phyloP scores from a whole-genome alignment of 495 filamentous ascomycete genomes.

The Ramalina intermedia region DNA sequence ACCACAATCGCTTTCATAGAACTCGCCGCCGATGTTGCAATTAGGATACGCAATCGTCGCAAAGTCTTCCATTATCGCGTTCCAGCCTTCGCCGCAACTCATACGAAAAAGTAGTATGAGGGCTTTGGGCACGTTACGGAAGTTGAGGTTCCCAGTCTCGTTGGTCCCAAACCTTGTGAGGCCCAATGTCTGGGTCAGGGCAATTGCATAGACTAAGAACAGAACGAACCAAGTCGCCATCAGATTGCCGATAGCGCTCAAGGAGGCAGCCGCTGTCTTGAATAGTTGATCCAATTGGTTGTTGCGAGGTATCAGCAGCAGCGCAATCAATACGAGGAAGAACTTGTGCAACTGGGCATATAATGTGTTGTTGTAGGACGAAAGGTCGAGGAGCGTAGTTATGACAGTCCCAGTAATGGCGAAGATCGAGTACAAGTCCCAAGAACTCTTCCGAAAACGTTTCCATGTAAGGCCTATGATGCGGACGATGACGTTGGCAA shows the following conservation, averaged over 20 bases:
- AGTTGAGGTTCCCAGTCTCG: slow-evolving; percentile 75
- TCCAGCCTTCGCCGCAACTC: slow-evolving; percentile 93
- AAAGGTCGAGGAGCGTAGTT: slow-evolving; percentile 56
- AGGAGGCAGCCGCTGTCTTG: slow-evolving; percentile 95
- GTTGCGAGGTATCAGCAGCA: slow-evolving; percentile 90
- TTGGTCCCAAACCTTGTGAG: slow-evolving; percentile 70
- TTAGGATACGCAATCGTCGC: slow-evolving; percentile 60
- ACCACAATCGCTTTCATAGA: slow-evolving; percentile 85
- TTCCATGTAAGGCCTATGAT: slow-evolving; percentile 84
- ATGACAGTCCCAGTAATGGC: slow-evolving; percentile 73
- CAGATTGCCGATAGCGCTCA: slow-evolving; percentile 80
- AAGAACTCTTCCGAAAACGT: slow-evolving; percentile 82
- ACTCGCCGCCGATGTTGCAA: slow-evolving; percentile 52
- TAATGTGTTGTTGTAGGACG: slow-evolving; percentile 35
- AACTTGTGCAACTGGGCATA: slow-evolving; percentile 79
- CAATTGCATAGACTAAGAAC: slow-evolving; percentile 92
- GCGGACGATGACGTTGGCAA: slow-evolving; percentile 71
- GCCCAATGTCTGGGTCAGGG: slow-evolving; percentile 90
- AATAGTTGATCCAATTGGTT: slow-evolving; percentile 97
- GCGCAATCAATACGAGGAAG: slow-evolving; percentile 78
- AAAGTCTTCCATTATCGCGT: slow-evolving; percentile 91
- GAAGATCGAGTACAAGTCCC: slow-evolving; percentile 83
- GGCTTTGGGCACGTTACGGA: slow-evolving; percentile 83
- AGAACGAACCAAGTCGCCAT: slow-evolving; percentile 94
- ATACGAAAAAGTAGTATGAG: slow-evolving; percentile 86